Base-by-base conservation (phyloP, 371 early-diverging fungal genomes). In the Circinella minor region DNA sequence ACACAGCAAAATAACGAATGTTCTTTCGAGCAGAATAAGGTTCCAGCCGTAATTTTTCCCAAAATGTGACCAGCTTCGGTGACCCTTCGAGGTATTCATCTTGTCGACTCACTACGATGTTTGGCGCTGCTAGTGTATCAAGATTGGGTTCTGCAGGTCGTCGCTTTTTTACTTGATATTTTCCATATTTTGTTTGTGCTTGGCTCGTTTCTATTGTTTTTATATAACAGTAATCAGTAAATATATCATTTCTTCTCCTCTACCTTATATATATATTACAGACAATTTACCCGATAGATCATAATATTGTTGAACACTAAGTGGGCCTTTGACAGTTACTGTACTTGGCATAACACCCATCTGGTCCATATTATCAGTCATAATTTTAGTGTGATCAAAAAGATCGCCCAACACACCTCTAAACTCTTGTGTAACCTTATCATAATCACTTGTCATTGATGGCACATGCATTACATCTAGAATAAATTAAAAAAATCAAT, bases 31-130 rank as follows among this genome's bases (percentile, higher is more conserved):
- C 65, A 1, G 85, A 87, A 43, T 85, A 88, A 1, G 90, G 90
- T 51, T 87, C 87, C 39, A 90, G 70, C 39, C 88, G 80, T 49
- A 88, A 73, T 36, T 88, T 88, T 47, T 89, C 89, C 90, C 90
- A 90, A 68, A 86, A 87, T 17, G 82, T 77, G 11, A 90, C 67
- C 20, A 90, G 71, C 8, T 84, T 79, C 4, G 86, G 84, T 0
- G 87, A 81, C 3, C 86, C 87, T 65, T 87, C 89, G 20, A 90
- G 79, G 69, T 79, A 81, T 34, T 88, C 87, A 9, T 90, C 88
- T n/a, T 87, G 83, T 1, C 86, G 81, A 18, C 84, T 81, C 14
- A 88, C 86, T 17, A 84, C 82, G 55, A 90, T 82, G 43, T 83
- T 84, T 1, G 89, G 89, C 6, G 87, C 76, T 6, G 68, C 74